phyloP scores from a whole-genome alignment of 495 filamentous ascomycete species.

The Tetracladium setigerum region DNA sequence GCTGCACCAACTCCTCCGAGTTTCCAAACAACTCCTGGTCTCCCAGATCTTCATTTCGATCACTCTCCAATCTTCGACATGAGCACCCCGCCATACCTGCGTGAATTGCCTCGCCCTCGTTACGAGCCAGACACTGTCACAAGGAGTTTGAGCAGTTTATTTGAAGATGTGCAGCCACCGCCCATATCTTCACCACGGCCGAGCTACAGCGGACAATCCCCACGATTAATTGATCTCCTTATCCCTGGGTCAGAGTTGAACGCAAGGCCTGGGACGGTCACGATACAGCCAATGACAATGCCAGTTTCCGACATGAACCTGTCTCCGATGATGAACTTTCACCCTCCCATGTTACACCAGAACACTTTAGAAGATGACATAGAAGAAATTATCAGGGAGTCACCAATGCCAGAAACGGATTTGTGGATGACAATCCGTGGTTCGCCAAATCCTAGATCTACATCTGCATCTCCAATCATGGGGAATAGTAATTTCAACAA shows the following conservation, averaged over 20 bases:
- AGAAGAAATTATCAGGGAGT: conserved; percentile 52
- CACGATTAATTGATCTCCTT: conserved; percentile 34
- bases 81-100: conserved; percentile 18
- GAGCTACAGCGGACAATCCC: conserved; percentile 31
- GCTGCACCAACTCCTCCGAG: conserved; percentile 12
- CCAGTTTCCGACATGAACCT: conserved; percentile 7
- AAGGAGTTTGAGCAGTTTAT: conserved; percentile 25
- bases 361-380: conserved; percentile 34
- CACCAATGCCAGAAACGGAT: conserved; percentile 27
- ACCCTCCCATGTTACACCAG: neutral
- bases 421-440: conserved; percentile 27
- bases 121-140: conserved; percentile 19
- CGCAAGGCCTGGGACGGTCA: conserved; percentile 14
- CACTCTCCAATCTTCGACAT: conserved; percentile 21
- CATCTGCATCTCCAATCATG: conserved; percentile 3
- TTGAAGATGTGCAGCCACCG: conserved; percentile 23
- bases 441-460: conserved; percentile 2
- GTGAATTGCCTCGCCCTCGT: conserved; percentile 15
- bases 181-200: conserved; percentile 24
- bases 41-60: conserved; percentile 15
- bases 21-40: neutral
- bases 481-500: conserved; percentile 12
- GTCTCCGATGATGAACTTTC: conserved; percentile 11
- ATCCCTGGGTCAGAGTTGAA: conserved; percentile 36
- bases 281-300: conserved; percentile 9